Percentiles rank a stretch among this genome's conserved stretches.
phyloP scores from a whole-genome alignment of 1,284 basidiomycete genomes.

The Apiotrichum brassicae region DNA sequence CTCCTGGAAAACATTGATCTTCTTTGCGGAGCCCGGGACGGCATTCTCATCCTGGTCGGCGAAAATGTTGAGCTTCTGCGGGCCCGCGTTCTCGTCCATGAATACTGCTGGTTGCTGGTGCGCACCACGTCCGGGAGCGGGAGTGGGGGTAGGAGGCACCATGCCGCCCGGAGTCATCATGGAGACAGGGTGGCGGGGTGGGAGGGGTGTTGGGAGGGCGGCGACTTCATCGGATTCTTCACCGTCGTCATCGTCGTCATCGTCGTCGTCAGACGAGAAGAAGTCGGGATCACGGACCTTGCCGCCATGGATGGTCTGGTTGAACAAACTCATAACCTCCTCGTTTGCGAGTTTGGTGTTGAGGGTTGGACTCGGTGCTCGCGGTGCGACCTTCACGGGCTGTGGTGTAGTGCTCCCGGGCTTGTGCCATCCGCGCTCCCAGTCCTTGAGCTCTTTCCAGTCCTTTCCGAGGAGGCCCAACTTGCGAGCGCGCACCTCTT shows the following conservation, averaged over 20 bases:
- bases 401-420: conserved; percentile 41
- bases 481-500: conserved; percentile 45
- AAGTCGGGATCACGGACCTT: conserved; percentile 43
- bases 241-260: conserved; percentile 42
- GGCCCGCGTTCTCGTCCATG: conserved; percentile 24
- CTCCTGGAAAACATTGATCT: conserved; percentile 40
- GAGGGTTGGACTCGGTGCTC: conserved; percentile 61
- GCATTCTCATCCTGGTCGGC: conserved; percentile 36
- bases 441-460: conserved; percentile 37
- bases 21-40: conserved; percentile 21
- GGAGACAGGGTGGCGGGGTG: conserved; percentile 19
- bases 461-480: conserved; percentile 41
- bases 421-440: conserved; percentile 43
- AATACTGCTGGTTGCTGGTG: conserved; percentile 1
- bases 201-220: conserved; percentile 38
- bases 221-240: conserved; percentile 31
- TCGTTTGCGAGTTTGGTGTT: conserved; percentile 84
- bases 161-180: conserved; percentile 36
- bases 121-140: conserved; percentile 16
- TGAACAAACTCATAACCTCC: conserved; percentile 92
- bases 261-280: conserved; percentile 34
- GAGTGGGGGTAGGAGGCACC: conserved; percentile 47
- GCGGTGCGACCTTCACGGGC: conserved; percentile 30
- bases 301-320: conserved; percentile 57
- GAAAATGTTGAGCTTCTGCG: conserved; percentile 29